phyloP scores from a whole-genome alignment of 495 filamentous ascomycete species.

The Bryoglossum gracile region DNA sequence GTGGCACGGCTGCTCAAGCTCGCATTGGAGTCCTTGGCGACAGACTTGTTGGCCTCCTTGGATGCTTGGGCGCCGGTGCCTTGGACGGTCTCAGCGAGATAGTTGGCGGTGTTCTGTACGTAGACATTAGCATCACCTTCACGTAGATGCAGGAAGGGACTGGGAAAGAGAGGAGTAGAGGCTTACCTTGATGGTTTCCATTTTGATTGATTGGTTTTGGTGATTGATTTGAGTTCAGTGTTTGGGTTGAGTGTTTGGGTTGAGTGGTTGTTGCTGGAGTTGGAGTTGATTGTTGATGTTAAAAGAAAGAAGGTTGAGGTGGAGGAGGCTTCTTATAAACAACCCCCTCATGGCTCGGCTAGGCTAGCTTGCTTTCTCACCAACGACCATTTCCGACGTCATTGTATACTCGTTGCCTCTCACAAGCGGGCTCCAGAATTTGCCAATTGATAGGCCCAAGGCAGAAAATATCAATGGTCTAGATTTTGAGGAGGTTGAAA shows the following conservation, averaged over 20 bases:
- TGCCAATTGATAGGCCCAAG: too few species aligned
- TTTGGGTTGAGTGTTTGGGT: conserved; percentile 25
- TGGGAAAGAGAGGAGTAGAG: neutral
- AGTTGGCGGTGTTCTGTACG: conserved; percentile 47
- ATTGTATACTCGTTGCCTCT: too few species aligned
- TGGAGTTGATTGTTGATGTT: conserved; percentile 23
- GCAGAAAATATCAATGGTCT: too few species aligned
- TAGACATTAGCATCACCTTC: conserved; percentile 1
- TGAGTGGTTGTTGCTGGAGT: too few species aligned
- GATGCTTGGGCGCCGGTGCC: conserved; percentile 36
- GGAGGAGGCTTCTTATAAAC: conserved; percentile 9
- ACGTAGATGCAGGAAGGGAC: neutral
- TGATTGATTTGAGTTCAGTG: conserved; percentile 15
- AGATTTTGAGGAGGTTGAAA: too few species aligned
- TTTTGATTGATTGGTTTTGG: conserved; percentile 34
- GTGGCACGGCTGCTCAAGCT: conserved; percentile 41
- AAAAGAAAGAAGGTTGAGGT: neutral
- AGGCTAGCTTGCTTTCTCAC: neutral
- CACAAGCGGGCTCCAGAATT: too few species aligned
- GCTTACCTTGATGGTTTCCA: conserved; percentile 46
- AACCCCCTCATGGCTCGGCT: neutral
- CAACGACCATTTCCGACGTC: neutral
- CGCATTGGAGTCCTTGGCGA: conserved; percentile 52
- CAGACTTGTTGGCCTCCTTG: conserved; percentile 62
- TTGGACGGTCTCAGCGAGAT: conserved; percentile 53